Evolutionary conservation across 805 yeast genomes (phyloP).

Genomic region (Ogataea nitratoaversa): DNA sequence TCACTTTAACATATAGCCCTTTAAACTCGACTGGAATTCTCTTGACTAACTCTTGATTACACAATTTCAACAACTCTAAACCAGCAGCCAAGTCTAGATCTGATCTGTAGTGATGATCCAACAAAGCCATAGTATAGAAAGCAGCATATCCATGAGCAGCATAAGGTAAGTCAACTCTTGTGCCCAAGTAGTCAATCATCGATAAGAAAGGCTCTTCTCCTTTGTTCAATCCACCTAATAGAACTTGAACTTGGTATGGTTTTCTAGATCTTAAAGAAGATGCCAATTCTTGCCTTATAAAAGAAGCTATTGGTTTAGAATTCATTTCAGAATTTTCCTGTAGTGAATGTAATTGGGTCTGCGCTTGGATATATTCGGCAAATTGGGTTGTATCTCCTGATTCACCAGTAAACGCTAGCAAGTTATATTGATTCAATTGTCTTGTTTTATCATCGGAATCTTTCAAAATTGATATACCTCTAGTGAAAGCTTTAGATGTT

Average conservation of each 20-base stretch:
- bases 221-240: slow-evolving; percentile 77
- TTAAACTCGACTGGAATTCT: slow-evolving; percentile 95
- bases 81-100: slow-evolving; percentile 79
- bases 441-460: slow-evolving; percentile 79
- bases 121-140: slow-evolving; percentile 82
- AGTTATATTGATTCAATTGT: slow-evolving; percentile 63
- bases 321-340: slow-evolving; percentile 79
- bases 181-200: slow-evolving; percentile 93
- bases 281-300: slow-evolving; percentile 84
- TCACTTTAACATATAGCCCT: slow-evolving; percentile 46
- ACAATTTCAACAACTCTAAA: slow-evolving; percentile 60
- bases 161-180: slow-evolving; percentile 86
- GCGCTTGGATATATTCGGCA: slow-evolving; percentile 92
- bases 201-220: slow-evolving; percentile 55
- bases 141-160: slow-evolving; percentile 99
- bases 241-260: slow-evolving; percentile 91
- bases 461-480: slow-evolving; percentile 82
- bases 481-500: slow-evolving; percentile 90
- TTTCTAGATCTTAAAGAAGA: slow-evolving; percentile 85
- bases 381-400: slow-evolving; percentile 95
- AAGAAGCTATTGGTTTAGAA: slow-evolving; percentile 83
- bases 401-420: slow-evolving; percentile 92
- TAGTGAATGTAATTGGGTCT: slow-evolving; percentile 81
- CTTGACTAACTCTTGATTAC: slow-evolving; percentile 72
- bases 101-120: slow-evolving; percentile 84